phyloP scores from a whole-genome alignment of 495 filamentous ascomycete species.

The Chaetomidium leptoderma region DNA sequence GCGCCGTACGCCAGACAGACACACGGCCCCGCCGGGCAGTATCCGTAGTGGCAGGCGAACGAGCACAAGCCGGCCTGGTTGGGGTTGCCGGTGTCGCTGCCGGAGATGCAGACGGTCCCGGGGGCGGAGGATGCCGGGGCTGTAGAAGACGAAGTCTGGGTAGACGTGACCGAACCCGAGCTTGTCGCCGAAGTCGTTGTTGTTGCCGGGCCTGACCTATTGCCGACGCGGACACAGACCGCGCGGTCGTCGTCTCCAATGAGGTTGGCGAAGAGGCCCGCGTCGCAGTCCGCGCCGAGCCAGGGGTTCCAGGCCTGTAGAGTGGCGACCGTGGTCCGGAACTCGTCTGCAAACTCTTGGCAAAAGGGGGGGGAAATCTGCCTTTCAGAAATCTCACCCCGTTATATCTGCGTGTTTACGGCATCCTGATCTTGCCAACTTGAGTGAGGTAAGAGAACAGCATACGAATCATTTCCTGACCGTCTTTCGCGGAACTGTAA shows the following conservation, averaged over 20 bases:
- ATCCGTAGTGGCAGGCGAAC: slow-evolving; percentile 1
- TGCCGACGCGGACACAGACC: not conserved
- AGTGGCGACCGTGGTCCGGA: too few relatives aligned
- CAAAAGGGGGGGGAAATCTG: too few relatives aligned
- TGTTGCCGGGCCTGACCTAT: not conserved
- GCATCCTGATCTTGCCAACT: too few relatives aligned
- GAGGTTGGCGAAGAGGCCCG: too few relatives aligned
- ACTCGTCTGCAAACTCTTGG: too few relatives aligned
- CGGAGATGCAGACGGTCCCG: not conserved
- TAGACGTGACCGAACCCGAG: not conserved
- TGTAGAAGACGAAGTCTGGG: not conserved
- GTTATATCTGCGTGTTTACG: too few relatives aligned
- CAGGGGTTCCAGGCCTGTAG: too few relatives aligned
- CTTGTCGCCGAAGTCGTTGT: not conserved
- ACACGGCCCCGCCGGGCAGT: slow-evolving; percentile 1
- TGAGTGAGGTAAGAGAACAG: too few relatives aligned
- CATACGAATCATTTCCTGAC: too few relatives aligned
- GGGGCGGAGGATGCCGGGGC: slow-evolving; percentile 2
- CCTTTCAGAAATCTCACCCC: too few relatives aligned
- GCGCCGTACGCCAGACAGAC: not conserved
- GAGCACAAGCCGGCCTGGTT: slow-evolving; percentile 1
- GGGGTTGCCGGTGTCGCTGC: not conserved
- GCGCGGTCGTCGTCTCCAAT: not conserved
- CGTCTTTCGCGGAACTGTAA: too few relatives aligned
- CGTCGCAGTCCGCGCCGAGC: too few relatives aligned